These are phyloP conservation scores for Cardamine chenopodiifolia DNA, from an alignment of 345 rosid species.

Conservation along the genomic window DNA sequence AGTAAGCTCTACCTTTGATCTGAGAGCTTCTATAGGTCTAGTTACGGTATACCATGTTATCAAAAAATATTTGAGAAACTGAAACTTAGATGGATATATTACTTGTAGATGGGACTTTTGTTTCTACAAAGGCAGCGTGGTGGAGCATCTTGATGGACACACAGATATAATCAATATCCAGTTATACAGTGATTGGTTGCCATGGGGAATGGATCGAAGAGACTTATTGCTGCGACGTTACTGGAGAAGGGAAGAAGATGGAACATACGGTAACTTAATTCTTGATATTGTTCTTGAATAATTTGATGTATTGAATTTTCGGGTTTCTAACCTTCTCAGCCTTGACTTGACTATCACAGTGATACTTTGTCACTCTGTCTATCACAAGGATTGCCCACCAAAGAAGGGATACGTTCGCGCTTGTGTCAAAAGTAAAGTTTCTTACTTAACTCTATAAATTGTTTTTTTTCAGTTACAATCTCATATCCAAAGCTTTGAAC, in stretches of 20 bases:
- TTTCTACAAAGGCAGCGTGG: slow-evolving; percentile 64
- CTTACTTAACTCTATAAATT: neutral
- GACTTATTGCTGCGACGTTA: slow-evolving; percentile 78
- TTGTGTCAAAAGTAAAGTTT: slow-evolving; percentile 80
- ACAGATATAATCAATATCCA: slow-evolving; percentile 71
- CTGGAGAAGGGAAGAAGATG: slow-evolving; percentile 98
- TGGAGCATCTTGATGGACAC: slow-evolving; percentile 94
- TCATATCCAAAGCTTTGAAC: neutral
- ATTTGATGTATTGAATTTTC: neutral
- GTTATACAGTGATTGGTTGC: slow-evolving; percentile 79
- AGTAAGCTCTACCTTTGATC: slow-evolving; percentile 55
- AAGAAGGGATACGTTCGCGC: slow-evolving; percentile 85
- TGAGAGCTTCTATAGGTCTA: neutral
- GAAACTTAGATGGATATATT: neutral
- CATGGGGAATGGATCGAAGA: slow-evolving; percentile 84
- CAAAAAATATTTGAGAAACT: neutral
- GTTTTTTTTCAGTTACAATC: neutral
- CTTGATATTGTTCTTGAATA: neutral
- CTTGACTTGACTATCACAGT: slow-evolving; percentile 52
- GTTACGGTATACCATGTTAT: neutral
- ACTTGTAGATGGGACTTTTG: slow-evolving; percentile 91
- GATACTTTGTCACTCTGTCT: slow-evolving; percentile 82
- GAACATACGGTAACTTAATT: slow-evolving; percentile 72
- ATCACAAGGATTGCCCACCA: slow-evolving; percentile 74
- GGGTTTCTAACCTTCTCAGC: slow-evolving; percentile 16